Conservation (phyloP, 164 flowering plant species). For the Warburgia ugandensis region DNA sequence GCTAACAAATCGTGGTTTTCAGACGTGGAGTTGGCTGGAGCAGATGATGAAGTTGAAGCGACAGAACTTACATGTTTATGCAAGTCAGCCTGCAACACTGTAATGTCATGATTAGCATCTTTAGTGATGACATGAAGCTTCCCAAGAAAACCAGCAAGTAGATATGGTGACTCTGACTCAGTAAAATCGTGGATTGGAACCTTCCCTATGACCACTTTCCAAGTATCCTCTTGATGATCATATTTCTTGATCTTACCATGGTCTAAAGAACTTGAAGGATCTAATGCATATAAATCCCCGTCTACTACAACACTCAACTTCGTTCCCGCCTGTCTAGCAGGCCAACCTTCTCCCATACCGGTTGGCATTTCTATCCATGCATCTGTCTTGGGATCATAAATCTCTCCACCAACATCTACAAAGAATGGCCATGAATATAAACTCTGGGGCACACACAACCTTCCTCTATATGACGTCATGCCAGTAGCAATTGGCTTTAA, state of each 20-base stretch:
- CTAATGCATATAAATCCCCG: constrained; percentile 75
- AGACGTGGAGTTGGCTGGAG: constrained; percentile 10
- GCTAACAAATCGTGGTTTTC: constrained; percentile 13
- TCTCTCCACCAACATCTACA: constrained; percentile 88
- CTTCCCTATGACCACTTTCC: constrained; percentile 69
- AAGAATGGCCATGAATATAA: constrained; percentile 85
- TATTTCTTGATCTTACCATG: constrained; percentile 71
- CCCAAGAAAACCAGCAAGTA: constrained; percentile 71
- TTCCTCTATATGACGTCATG: constrained; percentile 73
- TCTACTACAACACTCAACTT: constrained; percentile 81
- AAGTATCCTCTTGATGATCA: constrained; percentile 63
- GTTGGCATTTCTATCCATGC: constrained; percentile 85
- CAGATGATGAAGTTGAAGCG: background rate
- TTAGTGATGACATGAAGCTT: constrained; percentile 81
- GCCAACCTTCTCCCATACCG: constrained; percentile 99
- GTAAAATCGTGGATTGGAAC: constrained; percentile 57
- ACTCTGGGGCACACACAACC: constrained; percentile 78
- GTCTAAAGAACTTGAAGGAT: constrained; percentile 72
- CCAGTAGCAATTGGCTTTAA: constrained; percentile 96
- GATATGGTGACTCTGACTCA: constrained; percentile 72
- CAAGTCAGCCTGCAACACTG: constrained; percentile 43
- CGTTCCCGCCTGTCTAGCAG: constrained; percentile 87
- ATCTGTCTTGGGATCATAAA: constrained; percentile 68
- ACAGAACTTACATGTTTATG: constrained; percentile 5
- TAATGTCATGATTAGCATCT: constrained; percentile 39